phyloP scores from a whole-genome alignment of 176 grass and related monocot species.

The Oryza longistaminata region DNA sequence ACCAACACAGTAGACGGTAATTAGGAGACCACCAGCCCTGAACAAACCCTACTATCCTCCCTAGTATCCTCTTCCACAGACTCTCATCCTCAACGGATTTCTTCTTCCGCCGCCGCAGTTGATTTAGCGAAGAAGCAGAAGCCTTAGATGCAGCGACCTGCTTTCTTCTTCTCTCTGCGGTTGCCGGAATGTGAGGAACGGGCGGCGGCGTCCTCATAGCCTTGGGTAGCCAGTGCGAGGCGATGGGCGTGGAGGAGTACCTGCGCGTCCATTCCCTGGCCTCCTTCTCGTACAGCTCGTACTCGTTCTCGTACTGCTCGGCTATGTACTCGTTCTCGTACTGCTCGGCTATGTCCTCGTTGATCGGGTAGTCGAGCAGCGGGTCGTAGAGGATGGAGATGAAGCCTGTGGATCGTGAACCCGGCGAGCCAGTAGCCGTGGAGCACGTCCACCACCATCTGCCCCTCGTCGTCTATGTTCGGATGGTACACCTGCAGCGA shows the following conservation, averaged over 20 bases:
- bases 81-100: too few species aligned
- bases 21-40: too few species aligned
- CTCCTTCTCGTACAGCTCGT: background rate
- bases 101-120: too few species aligned
- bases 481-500: conserved; percentile 16
- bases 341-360: background rate
- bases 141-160: too few species aligned
- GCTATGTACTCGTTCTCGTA: too few species aligned
- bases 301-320: background rate
- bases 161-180: too few species aligned
- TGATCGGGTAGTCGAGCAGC: conserved; percentile 22
- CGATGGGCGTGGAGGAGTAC: background rate
- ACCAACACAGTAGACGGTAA: too few species aligned
- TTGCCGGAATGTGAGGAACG: too few species aligned
- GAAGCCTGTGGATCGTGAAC: background rate
- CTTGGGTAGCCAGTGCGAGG: background rate
- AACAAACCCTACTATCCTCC: too few species aligned
- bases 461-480: background rate
- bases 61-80: too few species aligned
- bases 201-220: too few species aligned
- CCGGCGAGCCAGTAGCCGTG: background rate
- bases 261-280: conserved; percentile 11
- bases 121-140: too few species aligned
- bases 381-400: conserved; percentile 43
- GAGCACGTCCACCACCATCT: conserved; percentile 20